Percentiles rank a stretch among this genome's conserved stretches.
These are phyloP conservation scores for Rhizopus microsporus DNA, from an alignment of 371 early-diverging fungal species.

Conservation along the genomic window DNA sequence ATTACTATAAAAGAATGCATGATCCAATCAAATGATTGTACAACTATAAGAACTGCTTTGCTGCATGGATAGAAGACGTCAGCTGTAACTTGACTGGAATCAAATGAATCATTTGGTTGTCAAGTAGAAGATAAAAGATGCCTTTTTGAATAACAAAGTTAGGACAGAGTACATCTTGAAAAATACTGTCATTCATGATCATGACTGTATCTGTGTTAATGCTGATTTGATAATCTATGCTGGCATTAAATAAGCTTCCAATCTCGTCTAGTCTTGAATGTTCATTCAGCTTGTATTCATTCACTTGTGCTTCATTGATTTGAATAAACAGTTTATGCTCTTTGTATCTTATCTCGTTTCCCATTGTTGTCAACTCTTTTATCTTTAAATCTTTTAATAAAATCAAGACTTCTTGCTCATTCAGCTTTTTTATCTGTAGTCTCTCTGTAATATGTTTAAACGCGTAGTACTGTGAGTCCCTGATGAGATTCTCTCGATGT, in stretches of 20 bases:
- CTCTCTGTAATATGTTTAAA: constrained; percentile 56
- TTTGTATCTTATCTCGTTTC: background rate
- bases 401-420: constrained; percentile 14
- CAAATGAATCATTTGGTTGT: background rate
- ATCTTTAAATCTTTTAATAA: too few relatives aligned
- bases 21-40: constrained; percentile 13
- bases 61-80: too few relatives aligned
- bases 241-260: too few relatives aligned
- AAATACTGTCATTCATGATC: too few relatives aligned
- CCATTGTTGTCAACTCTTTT: background rate
- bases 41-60: background rate
- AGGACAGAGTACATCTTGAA: constrained; percentile 34
- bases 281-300: too few relatives aligned
- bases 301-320: constrained; percentile 14
- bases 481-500: constrained; percentile 63
- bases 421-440: constrained; percentile 35
- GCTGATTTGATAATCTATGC: too few relatives aligned
- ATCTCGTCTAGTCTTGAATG: too few relatives aligned
- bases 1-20: constrained; percentile 7
- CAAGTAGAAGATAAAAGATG: constrained; percentile 21
- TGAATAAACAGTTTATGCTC: constrained; percentile 43
- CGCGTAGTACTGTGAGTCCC: constrained; percentile 64
- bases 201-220: too few relatives aligned
- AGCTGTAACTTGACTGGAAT: constrained; percentile 8
- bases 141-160: constrained; percentile 35